phyloP scores from a whole-genome alignment of 1,139 yeast species.

The Spathaspora jeffriesii region DNA sequence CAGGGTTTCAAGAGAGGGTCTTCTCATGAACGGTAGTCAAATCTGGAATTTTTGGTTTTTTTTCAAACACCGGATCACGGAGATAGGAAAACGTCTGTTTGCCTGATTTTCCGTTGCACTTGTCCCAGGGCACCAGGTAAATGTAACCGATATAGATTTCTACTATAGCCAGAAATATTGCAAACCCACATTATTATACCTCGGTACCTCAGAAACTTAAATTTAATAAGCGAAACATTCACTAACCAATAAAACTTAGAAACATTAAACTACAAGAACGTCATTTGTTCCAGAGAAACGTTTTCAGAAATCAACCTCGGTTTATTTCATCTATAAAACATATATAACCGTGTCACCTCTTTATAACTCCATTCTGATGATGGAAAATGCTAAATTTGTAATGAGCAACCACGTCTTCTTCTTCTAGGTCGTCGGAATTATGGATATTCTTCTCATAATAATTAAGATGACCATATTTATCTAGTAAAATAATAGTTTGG shows the following conservation, averaged over 20 bases:
- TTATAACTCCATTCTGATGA: slow-evolving; percentile 1
- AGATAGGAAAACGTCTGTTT: background rate
- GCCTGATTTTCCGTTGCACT: no score
- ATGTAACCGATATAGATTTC: no score
- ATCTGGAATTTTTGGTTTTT: background rate
- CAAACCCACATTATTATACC: no score
- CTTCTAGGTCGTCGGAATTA: slow-evolving; percentile 21
- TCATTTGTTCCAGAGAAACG: no score
- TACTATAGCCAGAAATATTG: no score
- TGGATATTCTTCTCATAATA: slow-evolving; percentile 42
- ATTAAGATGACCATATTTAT: slow-evolving; percentile 42
- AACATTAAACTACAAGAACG: background rate
- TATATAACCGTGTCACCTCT: background rate
- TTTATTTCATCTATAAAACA: background rate
- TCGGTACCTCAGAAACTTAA: no score
- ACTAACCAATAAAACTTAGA: no score
- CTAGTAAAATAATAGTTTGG: slow-evolving; percentile 74
- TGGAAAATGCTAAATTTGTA: slow-evolving; percentile 12
- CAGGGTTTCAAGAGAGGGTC: background rate
- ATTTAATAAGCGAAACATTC: no score
- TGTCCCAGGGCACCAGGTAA: no score
- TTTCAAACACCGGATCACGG: background rate
- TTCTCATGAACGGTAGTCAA: background rate
- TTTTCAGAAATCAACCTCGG: background rate
- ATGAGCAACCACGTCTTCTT: slow-evolving; percentile 11